phyloP scores from a whole-genome alignment of 768 basidiomycete species.

The Lactifluus piperatus region DNA sequence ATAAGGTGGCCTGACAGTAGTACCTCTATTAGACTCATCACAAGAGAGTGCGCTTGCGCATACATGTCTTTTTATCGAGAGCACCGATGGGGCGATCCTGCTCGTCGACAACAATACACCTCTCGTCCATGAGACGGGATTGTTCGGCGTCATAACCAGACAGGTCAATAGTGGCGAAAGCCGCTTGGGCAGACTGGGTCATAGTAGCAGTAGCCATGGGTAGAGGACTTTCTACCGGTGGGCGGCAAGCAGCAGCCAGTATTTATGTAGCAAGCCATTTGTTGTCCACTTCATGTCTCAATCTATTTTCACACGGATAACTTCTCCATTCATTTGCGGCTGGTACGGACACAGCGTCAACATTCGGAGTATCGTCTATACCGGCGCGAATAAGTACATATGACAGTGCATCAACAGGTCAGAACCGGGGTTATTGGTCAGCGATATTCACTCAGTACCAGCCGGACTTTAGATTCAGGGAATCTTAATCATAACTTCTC shows the following conservation, averaged over 20 bases:
- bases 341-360: constrained; percentile 8
- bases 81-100: constrained; percentile 79
- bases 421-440: background rate
- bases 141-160: constrained; percentile 86
- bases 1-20: constrained; percentile 77
- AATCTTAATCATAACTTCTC: constrained; percentile 37
- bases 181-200: constrained; percentile 18
- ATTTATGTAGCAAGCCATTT: constrained; percentile 4
- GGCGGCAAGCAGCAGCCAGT: background rate
- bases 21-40: background rate
- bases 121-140: constrained; percentile 91
- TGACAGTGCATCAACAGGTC: too few relatives aligned
- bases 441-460: background rate
- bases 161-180: constrained; percentile 66
- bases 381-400: background rate
- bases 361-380: constrained; percentile 1
- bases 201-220: constrained; percentile 38
- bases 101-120: constrained; percentile 87
- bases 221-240: too few relatives aligned
- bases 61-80: constrained; percentile 94
- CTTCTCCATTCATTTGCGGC: background rate
- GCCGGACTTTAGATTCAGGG: constrained; percentile 24
- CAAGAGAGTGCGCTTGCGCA: constrained; percentile 22
- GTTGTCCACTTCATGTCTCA: background rate
- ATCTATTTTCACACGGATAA: constrained; percentile 5